Evolutionary conservation across 2,329 filamentous ascomycete species (phyloP), one percentile per base, ranked within the genome.

Genomic region (Phialocephala subalpina): DNA sequence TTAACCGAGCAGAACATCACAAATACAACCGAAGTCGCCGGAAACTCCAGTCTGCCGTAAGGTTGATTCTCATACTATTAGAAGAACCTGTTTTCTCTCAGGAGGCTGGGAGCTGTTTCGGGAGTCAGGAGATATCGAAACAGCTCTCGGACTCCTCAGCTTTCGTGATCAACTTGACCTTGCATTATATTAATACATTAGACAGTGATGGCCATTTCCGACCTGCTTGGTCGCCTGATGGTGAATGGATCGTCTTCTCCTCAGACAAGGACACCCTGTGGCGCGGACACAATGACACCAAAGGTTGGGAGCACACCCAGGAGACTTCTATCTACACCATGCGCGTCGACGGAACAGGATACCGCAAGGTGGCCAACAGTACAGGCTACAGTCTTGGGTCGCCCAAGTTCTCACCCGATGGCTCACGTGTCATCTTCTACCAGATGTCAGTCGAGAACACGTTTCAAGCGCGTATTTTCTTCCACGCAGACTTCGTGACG

Each of bases 191-290:
- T n/a, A n/a, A n/a, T n/a, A n/a, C n/a, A n/a, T n/a, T n/a, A n/a
- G n/a, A n/a, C n/a, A n/a, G n/a, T n/a, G n/a, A 78, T 42, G 77
- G 80, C 8, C 73, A 79, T 67, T 82, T 80, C 67, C 73, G 76
- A 1, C 80, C 80, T 0, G 67, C 70, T 6, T 81, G 79, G 79
- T 80, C 79, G 0, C 79, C 80, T 0, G 75, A 81, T 45, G 79
- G 80, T 20, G 64, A 80, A 62, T 81, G 78, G 78, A 73, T 82
- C 60, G 77, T 74, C 2, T 81, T 82, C 62, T 74, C 74, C 12
- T 82, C 80, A 1, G 79, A 82, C 55, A 76, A 77, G 35, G 81
- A 81, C 61, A 81, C 80, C 0, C 70, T 72, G 16, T 82, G 80
- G 80, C 74, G 73, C 3, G 80, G 80, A 0, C 80, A 82, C 63